Base-by-base conservation (phyloP, 2,329 filamentous ascomycete species). In the Davidsoniella virescens region DNA sequence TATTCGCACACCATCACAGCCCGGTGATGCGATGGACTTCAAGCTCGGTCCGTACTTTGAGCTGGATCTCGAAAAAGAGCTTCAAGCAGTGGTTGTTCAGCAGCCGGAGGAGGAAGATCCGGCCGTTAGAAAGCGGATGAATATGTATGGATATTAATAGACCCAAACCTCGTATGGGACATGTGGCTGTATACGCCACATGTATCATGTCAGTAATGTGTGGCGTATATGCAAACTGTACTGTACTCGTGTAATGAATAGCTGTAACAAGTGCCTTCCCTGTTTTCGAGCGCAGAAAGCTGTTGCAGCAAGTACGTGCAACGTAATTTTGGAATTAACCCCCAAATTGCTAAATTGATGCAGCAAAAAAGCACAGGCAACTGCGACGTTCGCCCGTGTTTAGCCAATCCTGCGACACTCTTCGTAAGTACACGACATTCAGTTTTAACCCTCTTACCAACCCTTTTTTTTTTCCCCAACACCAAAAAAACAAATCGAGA, bases 381-480 rank as follows among this genome's bases (percentile, higher is more conserved):
- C 20, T 23, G 20, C 20, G 20, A 25, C 17, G 29, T 18, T 25
- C 40, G 46, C 23, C 46, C 36, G 45, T 33, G 45, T 47, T 40
- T n/a, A 18, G 26, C 46, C 46, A 40, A 40, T 45, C 43, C 43
- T 33, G 36, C 43, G 43, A 45, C 43, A 26, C 43, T 29, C 36
- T 33, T 45, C 43, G 23, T 17, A 48, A 48, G 37, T 48, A 48
- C 46, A 48, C 46, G 46, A 48, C 36, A 40, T 48, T 48, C 46
- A 38, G n/a, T 43, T 41, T 20, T 23, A 43, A 23, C 25, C 41
- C 41, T 23, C 36, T 42, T 48, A 8, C 29, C 29, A 33, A 33
- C 29, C 9, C 29, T 33, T 33, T 33, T 33, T 33, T 2, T 20
- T 20, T 20, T 20, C 18, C 4, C 3, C 26, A 33, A 33, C 26